Evolutionary conservation across 306 rosid species (phyloP).

Genomic region (Cucumis cinereus): DNA sequence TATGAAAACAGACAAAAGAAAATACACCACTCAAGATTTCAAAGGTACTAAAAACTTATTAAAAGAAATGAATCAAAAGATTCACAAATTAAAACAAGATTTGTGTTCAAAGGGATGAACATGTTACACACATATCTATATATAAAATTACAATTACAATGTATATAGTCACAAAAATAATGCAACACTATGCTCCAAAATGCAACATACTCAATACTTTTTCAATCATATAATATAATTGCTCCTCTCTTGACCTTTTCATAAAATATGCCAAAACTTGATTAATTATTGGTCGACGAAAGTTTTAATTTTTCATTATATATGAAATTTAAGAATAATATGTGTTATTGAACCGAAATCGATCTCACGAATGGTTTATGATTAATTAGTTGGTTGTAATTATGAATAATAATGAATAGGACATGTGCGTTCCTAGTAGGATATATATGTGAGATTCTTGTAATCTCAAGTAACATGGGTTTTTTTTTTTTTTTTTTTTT

Average conservation of each 20-base stretch:
- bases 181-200: background rate
- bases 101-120: background rate
- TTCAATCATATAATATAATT: background rate
- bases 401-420: background rate
- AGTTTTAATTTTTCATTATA: background rate
- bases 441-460: background rate
- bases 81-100: background rate
- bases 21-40: background rate
- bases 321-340: background rate
- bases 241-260: background rate
- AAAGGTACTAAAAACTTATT: too few relatives aligned
- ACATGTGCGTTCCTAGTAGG: background rate
- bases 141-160: background rate
- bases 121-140: background rate
- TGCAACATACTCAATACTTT: background rate
- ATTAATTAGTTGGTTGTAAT: background rate
- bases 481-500: background rate
- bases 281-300: background rate
- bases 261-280: background rate
- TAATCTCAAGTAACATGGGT: slow-evolving; percentile 4
- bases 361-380: background rate
- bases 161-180: slow-evolving; percentile 6
- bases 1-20: background rate
- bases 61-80: background rate
- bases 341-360: background rate